Evolutionary conservation across 208 protist genomes (phyloP), one percentile per base, ranked within the genome.

Genomic region (Wallacemonas sp.): DNA sequence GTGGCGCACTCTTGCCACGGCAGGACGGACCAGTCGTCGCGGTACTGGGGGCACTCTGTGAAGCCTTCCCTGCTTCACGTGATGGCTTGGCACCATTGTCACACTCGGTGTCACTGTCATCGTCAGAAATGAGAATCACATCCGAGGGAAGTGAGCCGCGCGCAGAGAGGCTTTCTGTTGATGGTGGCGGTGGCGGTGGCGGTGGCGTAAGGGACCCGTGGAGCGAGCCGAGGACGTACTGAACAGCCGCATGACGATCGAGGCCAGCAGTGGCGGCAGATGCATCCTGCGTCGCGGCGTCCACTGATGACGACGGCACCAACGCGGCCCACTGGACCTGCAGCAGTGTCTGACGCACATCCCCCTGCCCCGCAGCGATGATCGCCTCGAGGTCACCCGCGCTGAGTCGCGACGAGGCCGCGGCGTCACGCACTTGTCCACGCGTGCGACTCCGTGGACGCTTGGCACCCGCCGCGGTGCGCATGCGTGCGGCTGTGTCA

Each of bases 281-380:
- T 5, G 2, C 55, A 27, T 71, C 72, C 12, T 36, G 21, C 26
- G 12, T 6, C 5, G n/a, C n/a, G n/a, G n/a, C n/a, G n/a, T n/a
- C n/a, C n/a, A n/a, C n/a, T n/a, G n/a, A n/a, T n/a, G 54, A 24
- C n/a, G 57, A 17, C 16, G 71, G 72, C 17, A 68, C 14, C 0
- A 91, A 61, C n/a, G 73, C 29, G 17, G 32, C 43, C 82, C 81
- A 95, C 57, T 93, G 80, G 16, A 84, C 26, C 68, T 95, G 90
- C 8, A 93, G 67, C 4, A 95, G 72, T 2, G 85, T 85, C 61
- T 95, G 90, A 9, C 90, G 82, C 24, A 95, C 83, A 66, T 95
- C 90, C 9, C 90, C 90, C 57, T 92, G 79, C 33, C 77, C 81
- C 16, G 76, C 55, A 24, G 75, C 76, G 21, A 65, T 73, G 30